phyloP scores from a whole-genome alignment of 2,329 filamentous ascomycete species.

The Fusarium sp. region DNA sequence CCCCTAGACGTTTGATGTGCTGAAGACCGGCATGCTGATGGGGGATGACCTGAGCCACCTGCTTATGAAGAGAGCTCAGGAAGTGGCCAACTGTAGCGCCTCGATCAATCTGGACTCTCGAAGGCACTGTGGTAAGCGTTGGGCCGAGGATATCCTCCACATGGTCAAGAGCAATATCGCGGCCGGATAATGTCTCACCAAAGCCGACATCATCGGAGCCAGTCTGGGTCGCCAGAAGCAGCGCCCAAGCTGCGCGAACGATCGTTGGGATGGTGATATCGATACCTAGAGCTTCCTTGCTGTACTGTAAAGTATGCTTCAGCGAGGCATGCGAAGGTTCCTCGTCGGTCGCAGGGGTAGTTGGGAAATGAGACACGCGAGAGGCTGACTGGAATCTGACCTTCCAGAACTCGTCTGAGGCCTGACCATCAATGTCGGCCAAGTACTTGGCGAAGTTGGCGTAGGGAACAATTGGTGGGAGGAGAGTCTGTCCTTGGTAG shows the following conservation, averaged over 20 bases:
- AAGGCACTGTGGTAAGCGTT: slow-evolving; percentile 28
- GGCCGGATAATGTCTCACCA: slow-evolving; percentile 30
- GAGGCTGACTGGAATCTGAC: slow-evolving; percentile 6
- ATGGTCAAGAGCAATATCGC: slow-evolving; percentile 19
- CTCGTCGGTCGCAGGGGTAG: background rate
- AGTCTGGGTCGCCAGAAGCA: slow-evolving; percentile 13
- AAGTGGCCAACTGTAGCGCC: background rate
- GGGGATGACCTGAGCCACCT: slow-evolving; percentile 34
- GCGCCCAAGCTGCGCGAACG: slow-evolving; percentile 31
- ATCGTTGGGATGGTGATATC: slow-evolving; percentile 26
- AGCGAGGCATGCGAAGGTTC: background rate
- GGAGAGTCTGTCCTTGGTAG: slow-evolving; percentile 2
- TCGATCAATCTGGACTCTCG: slow-evolving; percentile 16
- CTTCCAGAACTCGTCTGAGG: slow-evolving; percentile 29
- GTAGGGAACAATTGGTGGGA: background rate
- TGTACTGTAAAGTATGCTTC: slow-evolving; percentile 5
- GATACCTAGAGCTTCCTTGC: background rate
- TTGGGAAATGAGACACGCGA: slow-evolving; percentile 20
- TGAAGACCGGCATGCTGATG: slow-evolving; percentile 49
- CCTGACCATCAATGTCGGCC: background rate
- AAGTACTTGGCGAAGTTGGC: slow-evolving; percentile 35
- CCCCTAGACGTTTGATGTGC: slow-evolving; percentile 41
- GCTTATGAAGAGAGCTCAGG: background rate
- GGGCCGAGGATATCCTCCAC: slow-evolving; percentile 32
- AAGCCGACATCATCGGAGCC: slow-evolving; percentile 35